Evolutionary conservation across 2,329 filamentous ascomycete species (phyloP), one percentile per base, ranked within the genome.

Genomic region (Microdochium bolleyi): DNA sequence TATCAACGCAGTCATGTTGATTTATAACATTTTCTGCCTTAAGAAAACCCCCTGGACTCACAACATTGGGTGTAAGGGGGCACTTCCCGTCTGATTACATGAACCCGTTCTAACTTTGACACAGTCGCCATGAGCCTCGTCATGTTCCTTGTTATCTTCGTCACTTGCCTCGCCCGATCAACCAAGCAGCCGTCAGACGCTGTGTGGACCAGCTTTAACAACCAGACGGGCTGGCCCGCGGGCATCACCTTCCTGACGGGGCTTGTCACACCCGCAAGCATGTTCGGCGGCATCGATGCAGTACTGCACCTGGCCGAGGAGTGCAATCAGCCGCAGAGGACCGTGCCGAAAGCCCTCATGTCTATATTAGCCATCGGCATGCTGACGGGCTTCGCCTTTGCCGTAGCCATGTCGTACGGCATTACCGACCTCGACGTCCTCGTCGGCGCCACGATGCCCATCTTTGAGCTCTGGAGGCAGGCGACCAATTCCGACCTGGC

Each of bases 261-360:
- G 0, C 60, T 74, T 5, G 58, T 69, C 13, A 68, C 66, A 24
- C 63, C 68, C 0, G 67, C 66, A 24, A 72, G 66, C 54, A 68
- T 69, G 52, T 70, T 66, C 57, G 64, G 64, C 7, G 68, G 69
- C 0, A 54, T 70, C 2, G 68, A 73, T 49, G 65, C 64, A 1
- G 64, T 67, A 13, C 60, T 70, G 14, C 69, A 72, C 56, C 57
- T 72, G 38, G 67, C 67, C 1, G 70, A 72, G 54, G 70, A 72
- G 48, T 65, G 65, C 24, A 63, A 58, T 0, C 54, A 64, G 48
- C 59, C 69, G 3, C 61, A 60, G 9, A 60, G 53, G 1, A 60
- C 61, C 2, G 63, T 70, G 2, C 69, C 68, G 0, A 59, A 58
- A 38, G 67, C 67, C 3, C 57, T 72, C 13, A 51, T 69, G 30